Base-by-base conservation (phyloP, 441 rosid genomes). In the Hura crepitans region DNA sequence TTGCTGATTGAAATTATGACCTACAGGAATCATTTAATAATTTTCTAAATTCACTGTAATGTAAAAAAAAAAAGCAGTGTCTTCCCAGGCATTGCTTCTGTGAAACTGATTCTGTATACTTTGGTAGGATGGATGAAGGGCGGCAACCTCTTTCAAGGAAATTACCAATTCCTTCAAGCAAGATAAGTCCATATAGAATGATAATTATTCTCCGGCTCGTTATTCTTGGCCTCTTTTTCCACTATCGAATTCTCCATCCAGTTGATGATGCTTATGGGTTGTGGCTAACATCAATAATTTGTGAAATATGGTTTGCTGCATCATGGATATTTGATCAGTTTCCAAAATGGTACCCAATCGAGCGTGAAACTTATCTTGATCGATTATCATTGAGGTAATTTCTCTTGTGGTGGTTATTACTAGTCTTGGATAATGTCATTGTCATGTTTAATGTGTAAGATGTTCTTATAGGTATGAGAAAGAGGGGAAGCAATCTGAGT, bases 251-350 rank as follows among this genome's bases (percentile, higher is more conserved):
- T 73, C 93, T 85, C 62, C 96, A 92, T 69, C 99, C 99, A 0
- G 98, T 92, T 63, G 72, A 84, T 15, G 85, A 92, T 80, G 99
- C 98, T 18, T 95, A 81, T 66, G 89, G 86, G 14, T 78, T 95
- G 80, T 95, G 99, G 99, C 82, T 95, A 59, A 89, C 87, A 35
- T 95, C 99, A 8, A 91, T 91, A 5, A 88, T 95, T 28, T 95
- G 99, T 68, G 99, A 95, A 83, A 85, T 95, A 73, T 95, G 99
- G 99, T 95, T 95, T 83, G 98, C 92, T 5, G 82, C 84, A 46
- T 95, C 99, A 23, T 95, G 99, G 99, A 89, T 95, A 70, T 78
- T 92, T 23, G 99, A 95, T 83, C 99, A 95, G 74, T 88, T 95
- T 60, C 99, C 98, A 25, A 95, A 95, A 77, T 95, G 99, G 98